Percentiles rank a stretch among this genome's conserved stretches.
phyloP scores from a whole-genome alignment of 345 rosid species.

The Eucalyptus camaldulensis region DNA sequence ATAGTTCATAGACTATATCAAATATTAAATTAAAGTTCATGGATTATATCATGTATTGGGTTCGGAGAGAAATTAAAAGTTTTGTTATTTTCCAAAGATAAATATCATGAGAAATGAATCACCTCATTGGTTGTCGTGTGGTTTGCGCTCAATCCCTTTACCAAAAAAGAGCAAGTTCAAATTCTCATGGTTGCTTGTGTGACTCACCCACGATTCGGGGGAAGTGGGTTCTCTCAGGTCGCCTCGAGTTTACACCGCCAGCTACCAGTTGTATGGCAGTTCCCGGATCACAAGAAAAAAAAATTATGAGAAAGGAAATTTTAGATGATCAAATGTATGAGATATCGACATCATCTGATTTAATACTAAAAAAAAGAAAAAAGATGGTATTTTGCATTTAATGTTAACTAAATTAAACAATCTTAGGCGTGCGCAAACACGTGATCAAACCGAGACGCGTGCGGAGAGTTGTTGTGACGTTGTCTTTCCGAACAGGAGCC shows the following conservation, averaged over 20 bases:
- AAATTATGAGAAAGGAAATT: neutral
- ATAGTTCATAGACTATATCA: accelerated
- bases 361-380: neutral
- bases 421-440: neutral
- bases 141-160: too few species aligned
- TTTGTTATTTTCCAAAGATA: too few species aligned
- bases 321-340: neutral
- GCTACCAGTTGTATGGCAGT: accelerated
- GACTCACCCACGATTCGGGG: accelerated
- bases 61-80: too few species aligned
- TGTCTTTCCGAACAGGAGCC: neutral
- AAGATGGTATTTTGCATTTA: neutral
- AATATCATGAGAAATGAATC: neutral
- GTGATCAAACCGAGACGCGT: neutral
- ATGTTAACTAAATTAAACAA: neutral
- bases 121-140: accelerated
- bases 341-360: neutral
- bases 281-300: neutral
- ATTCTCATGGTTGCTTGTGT: accelerated
- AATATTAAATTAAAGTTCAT: neutral
- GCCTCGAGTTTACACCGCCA: accelerated
- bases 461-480: neutral
- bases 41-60: neutral
- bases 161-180: accelerated
- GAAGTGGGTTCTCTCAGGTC: accelerated